Base-by-base conservation (phyloP, 345 rosid species). In the Microthlaspi erraticum region DNA sequence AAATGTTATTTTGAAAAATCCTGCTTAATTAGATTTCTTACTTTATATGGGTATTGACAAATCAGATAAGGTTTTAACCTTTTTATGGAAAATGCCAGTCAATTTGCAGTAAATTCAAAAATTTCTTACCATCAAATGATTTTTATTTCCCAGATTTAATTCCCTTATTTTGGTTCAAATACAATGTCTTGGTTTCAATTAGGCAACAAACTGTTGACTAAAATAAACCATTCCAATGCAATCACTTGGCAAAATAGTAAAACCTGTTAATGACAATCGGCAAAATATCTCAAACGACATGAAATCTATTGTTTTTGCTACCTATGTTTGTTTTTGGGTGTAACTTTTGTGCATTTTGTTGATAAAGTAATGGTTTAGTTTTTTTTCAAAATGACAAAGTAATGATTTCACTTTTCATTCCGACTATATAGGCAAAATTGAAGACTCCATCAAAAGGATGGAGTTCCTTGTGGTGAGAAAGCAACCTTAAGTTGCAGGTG, bases 171-270 rank as follows among this genome's bases (percentile, higher is more conserved):
- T 14, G n/a, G 23, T 50, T 60, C 67, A 58, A 10, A 50, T 73
- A 62, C 46, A 57, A 2, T 74, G 62, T n/a, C 5, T 60, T 74
- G 16, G 48, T 50, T 74, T 51, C 10, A 58, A 43, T 67, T 20
- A 36, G 19, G 78, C 42, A 74, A 66, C 32, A 41, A 41, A 6
- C 3, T 9, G 31, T 49, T 58, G 33, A 48, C 20, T 66, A 38
- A 8, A 26, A 45, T 34, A 36, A 20, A 55, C 55, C 13, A 34
- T 72, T 36, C 19, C 33, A 45, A 44, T 64, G 37, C 29, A 52
- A 32, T 10, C 14, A 71, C 18, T 54, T 1, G 10, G 64, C 8
- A 63, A 62, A 63, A 44, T 8, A 32, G 14, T 19, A 19, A 31
- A 53, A 54, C 9, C 42, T 42, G 54, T 50, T 26, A 26, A 26